phyloP scores from a whole-genome alignment of 2,329 filamentous ascomycete species.

The Lasiodiplodia citricola region DNA sequence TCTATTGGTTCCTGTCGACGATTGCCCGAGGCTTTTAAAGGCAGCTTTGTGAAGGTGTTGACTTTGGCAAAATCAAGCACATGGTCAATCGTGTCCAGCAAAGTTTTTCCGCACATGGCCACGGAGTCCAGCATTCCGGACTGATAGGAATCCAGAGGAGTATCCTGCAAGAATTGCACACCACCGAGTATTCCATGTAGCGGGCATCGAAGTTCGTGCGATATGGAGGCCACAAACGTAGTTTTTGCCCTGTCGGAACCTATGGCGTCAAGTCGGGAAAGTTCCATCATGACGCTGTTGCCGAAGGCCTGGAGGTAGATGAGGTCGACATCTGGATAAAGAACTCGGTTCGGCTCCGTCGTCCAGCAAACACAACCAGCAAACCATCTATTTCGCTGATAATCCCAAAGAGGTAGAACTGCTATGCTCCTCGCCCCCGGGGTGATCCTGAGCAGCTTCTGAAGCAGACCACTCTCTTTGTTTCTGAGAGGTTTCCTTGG shows the following conservation, averaged over 20 bases:
- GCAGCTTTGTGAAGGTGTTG: conserved; percentile 40
- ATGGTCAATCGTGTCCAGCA: conserved; percentile 50
- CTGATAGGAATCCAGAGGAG: conserved; percentile 33
- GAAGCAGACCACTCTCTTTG: background rate
- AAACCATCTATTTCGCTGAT: conserved; percentile 45
- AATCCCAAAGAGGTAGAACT: conserved; percentile 48
- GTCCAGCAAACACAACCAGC: conserved; percentile 46
- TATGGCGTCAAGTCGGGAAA: conserved; percentile 45
- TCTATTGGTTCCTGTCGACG: conserved; percentile 39
- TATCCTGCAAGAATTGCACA: conserved; percentile 57
- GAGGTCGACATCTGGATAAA: conserved; percentile 45
- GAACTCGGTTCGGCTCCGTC: conserved; percentile 43
- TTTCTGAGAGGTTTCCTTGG: too few relatives aligned
- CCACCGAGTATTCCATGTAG: conserved; percentile 63
- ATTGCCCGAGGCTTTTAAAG: conserved; percentile 37
- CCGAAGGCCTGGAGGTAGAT: conserved; percentile 46
- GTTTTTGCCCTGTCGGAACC: conserved; percentile 56
- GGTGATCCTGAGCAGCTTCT: conserved; percentile 4
- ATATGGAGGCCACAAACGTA: conserved; percentile 65
- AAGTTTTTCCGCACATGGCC: conserved; percentile 46
- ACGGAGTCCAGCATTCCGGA: conserved; percentile 42
- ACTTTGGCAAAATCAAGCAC: conserved; percentile 49
- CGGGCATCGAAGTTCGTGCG: conserved; percentile 66
- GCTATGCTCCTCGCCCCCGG: conserved; percentile 45
- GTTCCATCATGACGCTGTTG: conserved; percentile 45